Percentiles rank a stretch among this genome's conserved stretches.
Evolutionary conservation across 805 yeast species (phyloP).

Genomic region (Candida pseudoglaebosa): DNA sequence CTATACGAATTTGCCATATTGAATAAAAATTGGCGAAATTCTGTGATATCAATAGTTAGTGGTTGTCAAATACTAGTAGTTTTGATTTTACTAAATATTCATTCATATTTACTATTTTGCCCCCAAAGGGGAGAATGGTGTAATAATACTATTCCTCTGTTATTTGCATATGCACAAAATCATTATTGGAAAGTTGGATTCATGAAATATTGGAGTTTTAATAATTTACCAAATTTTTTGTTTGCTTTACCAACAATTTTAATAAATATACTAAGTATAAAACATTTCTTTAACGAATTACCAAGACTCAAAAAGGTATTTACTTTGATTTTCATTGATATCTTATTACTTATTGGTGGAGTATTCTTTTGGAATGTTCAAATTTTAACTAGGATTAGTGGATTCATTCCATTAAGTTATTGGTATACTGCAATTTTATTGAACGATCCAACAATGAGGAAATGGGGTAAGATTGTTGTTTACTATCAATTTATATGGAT

Average conservation of each 20-base stretch:
- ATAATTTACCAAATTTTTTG: slow-evolving; percentile 78
- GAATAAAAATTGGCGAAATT: slow-evolving; percentile 14
- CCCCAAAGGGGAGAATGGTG: slow-evolving; percentile 85
- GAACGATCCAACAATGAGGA: slow-evolving; percentile 5
- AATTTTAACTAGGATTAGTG: slow-evolving; percentile 72
- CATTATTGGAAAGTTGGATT: slow-evolving; percentile 87
- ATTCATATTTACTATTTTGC: slow-evolving; percentile 61
- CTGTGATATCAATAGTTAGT: slow-evolving; percentile 38
- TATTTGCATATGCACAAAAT: slow-evolving; percentile 68
- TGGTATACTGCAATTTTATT: slow-evolving; percentile 58
- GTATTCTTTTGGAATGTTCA: slow-evolving; percentile 76
- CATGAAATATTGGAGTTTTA: slow-evolving; percentile 73
- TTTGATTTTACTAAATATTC: slow-evolving; percentile 43
- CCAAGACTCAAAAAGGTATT: slow-evolving; percentile 27
- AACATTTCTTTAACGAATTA: slow-evolving; percentile 31
- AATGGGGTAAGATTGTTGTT: slow-evolving; percentile 19
- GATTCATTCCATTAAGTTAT: slow-evolving; percentile 70
- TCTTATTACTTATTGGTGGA: slow-evolving; percentile 46
- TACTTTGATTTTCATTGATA: slow-evolving; percentile 42
- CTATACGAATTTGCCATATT: slow-evolving; percentile 22
- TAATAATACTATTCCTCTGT: slow-evolving; percentile 46
- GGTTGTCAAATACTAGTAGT: slow-evolving; percentile 54
- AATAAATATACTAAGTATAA: slow-evolving; percentile 39
- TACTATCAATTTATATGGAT: slow-evolving; percentile 60
- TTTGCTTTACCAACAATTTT: slow-evolving; percentile 67